Evolutionary conservation across 257 asterid species (phyloP), one percentile per base, ranked within the genome.

Genomic region (Penstemon eatonii): DNA sequence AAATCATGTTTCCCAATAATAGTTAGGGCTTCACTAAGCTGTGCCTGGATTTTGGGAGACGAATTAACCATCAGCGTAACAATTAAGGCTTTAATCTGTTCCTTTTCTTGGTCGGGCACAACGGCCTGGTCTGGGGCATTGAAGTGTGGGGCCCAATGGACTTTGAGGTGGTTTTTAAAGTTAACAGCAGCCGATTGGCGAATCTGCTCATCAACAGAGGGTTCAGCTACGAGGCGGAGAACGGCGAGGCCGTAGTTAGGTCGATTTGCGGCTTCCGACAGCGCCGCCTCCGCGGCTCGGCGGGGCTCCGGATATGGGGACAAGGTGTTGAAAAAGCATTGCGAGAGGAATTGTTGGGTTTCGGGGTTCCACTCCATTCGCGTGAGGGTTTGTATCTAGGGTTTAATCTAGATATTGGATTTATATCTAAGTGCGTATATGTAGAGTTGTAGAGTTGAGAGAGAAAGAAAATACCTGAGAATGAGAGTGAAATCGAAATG

Each of bases 101-200:
- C 91, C 86, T 90, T 93, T 65, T 90, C 99, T 10, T 75, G 54
- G 57, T 88, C 95, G 0, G 91, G 71, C 10, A 93, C 80, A 1
- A 73, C 80, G 51, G 41, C 45, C 7, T 73, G 77, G 12, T 71
- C 73, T 0, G 79, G 79, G 8, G 75, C 73, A 47, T 82, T 75
- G 5, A 86, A 69, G 19, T 75, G 80, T 4, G 62, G 68, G 3
- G 81, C 74, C 97, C 99, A 94, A 37, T 80, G 87, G 15, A 84
- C 69, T 75, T 86, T 89, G 65, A 89, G 87, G 8, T 87, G 91
- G 80, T 93, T 93, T 63, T 93, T 93, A 65, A 93, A 93, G 84
- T 80, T 84, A 41, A 93, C 96, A 3, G 99, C 95, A 6, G 96
- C 99, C 3, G 97, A 78, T 56, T 85, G 97, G 36, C 99, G 95